Conservation (phyloP, 2,329 filamentous ascomycete genomes). For the Tolypocladium capitatum region DNA sequence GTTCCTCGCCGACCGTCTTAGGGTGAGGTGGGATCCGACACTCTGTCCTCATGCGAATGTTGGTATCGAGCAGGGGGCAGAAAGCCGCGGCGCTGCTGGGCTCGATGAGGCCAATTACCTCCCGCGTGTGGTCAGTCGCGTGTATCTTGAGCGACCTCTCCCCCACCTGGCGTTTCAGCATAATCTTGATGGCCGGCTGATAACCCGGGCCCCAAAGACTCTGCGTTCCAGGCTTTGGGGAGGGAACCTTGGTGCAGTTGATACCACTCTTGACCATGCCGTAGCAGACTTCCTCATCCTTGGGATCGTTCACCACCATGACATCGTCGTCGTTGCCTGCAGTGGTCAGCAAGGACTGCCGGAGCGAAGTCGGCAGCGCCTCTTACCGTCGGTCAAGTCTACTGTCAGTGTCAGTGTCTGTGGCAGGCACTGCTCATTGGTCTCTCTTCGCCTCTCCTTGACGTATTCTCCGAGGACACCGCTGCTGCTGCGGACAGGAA, state of each 20-base stretch:
- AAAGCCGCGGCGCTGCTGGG: constrained; percentile 52
- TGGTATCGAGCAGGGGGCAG: constrained; percentile 58
- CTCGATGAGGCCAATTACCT: constrained; percentile 67
- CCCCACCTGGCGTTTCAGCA: constrained; percentile 46
- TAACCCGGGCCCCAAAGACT: constrained; percentile 43
- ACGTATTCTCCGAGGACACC: constrained; percentile 54
- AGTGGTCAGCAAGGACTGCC: constrained; percentile 21
- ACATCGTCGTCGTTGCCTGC: constrained; percentile 40
- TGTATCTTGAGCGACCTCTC: constrained; percentile 49
- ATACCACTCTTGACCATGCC: constrained; percentile 61
- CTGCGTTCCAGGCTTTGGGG: constrained; percentile 49
- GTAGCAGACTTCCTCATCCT: constrained; percentile 64
- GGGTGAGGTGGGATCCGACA: constrained; percentile 57
- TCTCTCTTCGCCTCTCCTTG: constrained; percentile 42
- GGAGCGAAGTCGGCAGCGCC: background rate
- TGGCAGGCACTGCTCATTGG: constrained; percentile 12
- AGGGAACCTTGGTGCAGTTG: constrained; percentile 55
- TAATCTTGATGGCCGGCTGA: constrained; percentile 65
- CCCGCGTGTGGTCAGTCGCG: constrained; percentile 57
- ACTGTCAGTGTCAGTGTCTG: constrained; percentile 32
- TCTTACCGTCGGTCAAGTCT: constrained; percentile 42
- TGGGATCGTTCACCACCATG: constrained; percentile 43
- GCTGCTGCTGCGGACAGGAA: constrained; percentile 26
- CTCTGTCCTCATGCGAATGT: constrained; percentile 53
- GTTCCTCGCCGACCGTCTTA: constrained; percentile 48